Percentiles rank a stretch among this genome's conserved stretches.
These are phyloP conservation scores for Dioscorea zingiberensis DNA, from an alignment of 106 monocot species.

Conservation along the genomic window DNA sequence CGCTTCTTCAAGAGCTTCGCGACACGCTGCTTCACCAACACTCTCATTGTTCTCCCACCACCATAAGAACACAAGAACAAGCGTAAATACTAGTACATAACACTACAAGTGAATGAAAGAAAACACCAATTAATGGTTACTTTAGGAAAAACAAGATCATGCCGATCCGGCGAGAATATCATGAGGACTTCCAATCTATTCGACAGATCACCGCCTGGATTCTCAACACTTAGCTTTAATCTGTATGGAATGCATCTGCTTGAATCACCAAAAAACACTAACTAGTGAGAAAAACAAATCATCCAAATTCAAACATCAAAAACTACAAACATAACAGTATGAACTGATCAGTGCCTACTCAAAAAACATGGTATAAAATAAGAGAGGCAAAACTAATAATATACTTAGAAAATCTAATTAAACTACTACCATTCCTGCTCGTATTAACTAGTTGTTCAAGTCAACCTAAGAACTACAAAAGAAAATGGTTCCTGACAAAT, in stretches of 20 bases:
- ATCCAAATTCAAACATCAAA: too few species aligned
- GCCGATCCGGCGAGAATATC: constrained; percentile 5
- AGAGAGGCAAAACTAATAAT: too few species aligned
- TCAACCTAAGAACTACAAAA: neutral
- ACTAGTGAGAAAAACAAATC: neutral
- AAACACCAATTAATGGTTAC: constrained; percentile 7
- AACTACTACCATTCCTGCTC: neutral
- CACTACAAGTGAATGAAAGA: neutral
- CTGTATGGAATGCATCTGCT: constrained; percentile 41
- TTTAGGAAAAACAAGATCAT: constrained; percentile 77
- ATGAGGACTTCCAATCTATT: constrained; percentile 18
- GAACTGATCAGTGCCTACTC: too few species aligned
- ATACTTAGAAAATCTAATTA: too few species aligned
- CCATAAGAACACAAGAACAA: constrained; percentile 21
- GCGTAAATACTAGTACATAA: neutral
- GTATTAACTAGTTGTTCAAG: neutral
- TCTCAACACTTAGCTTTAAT: neutral
- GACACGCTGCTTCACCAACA: constrained; percentile 50
- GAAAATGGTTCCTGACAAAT: too few species aligned
- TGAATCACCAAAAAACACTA: neutral
- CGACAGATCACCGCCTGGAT: neutral
- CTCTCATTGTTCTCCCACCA: constrained; percentile 79
- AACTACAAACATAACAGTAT: too few species aligned
- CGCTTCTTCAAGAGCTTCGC: constrained; percentile 80
- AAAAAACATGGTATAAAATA: too few species aligned